These are phyloP conservation scores for Thuja plicata DNA, from an alignment of 83 land plant species.

Conservation along the genomic window DNA sequence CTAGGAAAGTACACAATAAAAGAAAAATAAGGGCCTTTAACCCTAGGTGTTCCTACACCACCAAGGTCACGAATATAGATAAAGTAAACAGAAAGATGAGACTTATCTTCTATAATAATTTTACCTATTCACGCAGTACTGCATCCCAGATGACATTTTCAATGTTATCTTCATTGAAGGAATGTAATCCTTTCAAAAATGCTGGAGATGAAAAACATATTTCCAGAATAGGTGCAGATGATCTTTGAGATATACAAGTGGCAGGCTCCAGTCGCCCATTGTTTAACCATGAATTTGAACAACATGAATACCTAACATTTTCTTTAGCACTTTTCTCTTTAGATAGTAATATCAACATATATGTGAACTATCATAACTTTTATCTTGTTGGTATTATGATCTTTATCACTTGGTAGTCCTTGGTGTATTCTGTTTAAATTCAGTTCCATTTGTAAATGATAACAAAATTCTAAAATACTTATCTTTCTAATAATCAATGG, in stretches of 20 bases:
- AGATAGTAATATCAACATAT: no score
- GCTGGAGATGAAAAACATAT: background rate
- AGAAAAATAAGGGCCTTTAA: no score
- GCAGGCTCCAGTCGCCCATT: background rate
- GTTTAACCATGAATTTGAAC: background rate
- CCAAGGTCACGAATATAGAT: slow-evolving; percentile 1
- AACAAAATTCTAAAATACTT: no score
- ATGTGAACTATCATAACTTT: no score
- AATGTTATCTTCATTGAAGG: slow-evolving; percentile 24
- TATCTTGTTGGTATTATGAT: no score
- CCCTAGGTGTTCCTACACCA: no score
- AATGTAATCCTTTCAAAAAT: background rate
- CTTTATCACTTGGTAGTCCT: no score
- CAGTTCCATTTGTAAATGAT: no score
- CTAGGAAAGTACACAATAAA: no score
- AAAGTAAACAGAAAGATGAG: background rate
- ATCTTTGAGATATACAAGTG: background rate
- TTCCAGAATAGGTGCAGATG: background rate
- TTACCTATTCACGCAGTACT: slow-evolving; percentile 72
- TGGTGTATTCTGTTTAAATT: no score
- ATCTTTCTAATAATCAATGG: no score
- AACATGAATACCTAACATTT: background rate
- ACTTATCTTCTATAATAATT: background rate
- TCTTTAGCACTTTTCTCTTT: background rate
- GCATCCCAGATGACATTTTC: slow-evolving; percentile 56